phyloP scores from a whole-genome alignment of 306 rosid genomes.

The Cucurbita pepo region DNA sequence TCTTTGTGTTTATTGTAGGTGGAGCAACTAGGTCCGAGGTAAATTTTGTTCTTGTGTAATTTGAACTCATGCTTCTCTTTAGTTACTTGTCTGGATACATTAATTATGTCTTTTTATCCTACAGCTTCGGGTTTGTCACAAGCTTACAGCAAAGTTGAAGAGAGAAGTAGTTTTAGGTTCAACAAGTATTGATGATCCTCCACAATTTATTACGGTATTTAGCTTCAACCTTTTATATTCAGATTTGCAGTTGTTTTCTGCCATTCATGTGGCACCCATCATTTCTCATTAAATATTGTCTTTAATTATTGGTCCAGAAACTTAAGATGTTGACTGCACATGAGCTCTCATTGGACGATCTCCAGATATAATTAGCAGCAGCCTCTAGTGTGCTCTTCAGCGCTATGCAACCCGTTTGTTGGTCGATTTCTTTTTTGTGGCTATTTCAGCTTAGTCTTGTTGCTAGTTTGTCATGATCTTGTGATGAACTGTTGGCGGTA shows the following conservation, averaged over 20 bases:
- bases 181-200: conserved; percentile 84
- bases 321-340: conserved; percentile 49
- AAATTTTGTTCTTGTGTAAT: background rate
- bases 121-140: conserved; percentile 95
- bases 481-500: background rate
- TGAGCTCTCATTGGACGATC: conserved; percentile 74
- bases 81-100: background rate
- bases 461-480: background rate
- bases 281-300: background rate
- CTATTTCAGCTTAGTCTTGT: background rate
- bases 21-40: conserved; percentile 99
- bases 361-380: conserved; percentile 36
- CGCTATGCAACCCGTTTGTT: background rate
- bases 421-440: background rate
- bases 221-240: background rate
- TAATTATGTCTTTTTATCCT: background rate
- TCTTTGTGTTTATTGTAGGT: conserved; percentile 82
- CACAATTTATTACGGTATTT: conserved; percentile 61
- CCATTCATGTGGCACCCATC: background rate
- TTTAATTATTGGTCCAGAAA: conserved; percentile 42
- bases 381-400: background rate
- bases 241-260: background rate
- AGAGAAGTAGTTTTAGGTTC: conserved; percentile 92
- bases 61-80: background rate
- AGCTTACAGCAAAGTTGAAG: conserved; percentile 62